Percentiles rank a stretch among this genome's conserved stretches.
phyloP scores from a whole-genome alignment of 2,329 filamentous ascomycete genomes.

The Phaeoacremonium minimum region DNA sequence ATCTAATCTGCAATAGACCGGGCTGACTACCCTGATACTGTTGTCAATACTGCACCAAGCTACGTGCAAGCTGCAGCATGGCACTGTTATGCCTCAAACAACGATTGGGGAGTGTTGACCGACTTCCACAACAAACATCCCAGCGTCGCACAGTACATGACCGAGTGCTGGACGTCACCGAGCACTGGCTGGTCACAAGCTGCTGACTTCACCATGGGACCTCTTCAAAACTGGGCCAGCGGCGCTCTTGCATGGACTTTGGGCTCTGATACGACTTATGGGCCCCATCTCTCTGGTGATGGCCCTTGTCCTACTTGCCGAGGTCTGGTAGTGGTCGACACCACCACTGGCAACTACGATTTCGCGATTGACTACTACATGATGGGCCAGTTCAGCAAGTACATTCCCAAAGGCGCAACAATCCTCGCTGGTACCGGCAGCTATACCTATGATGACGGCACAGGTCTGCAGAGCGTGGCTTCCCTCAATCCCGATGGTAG shows the following conservation, averaged over 20 bases:
- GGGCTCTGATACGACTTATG: constrained; percentile 35
- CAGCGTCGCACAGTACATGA: constrained; percentile 38
- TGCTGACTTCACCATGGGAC: constrained; percentile 41
- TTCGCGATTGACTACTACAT: constrained; percentile 48
- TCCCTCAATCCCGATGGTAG: constrained; percentile 40
- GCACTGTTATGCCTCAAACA: constrained; percentile 33
- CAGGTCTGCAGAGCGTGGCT: constrained; percentile 38
- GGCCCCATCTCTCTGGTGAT: constrained; percentile 33
- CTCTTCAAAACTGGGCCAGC: constrained; percentile 41
- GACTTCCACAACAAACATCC: constrained; percentile 35
- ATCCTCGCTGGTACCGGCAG: constrained; percentile 38
- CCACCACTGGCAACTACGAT: constrained; percentile 32
- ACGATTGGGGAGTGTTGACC: constrained; percentile 30
- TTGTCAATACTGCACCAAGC: constrained; percentile 23
- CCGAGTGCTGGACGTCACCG: constrained; percentile 38
- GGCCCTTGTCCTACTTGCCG: constrained; percentile 34
- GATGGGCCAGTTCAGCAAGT: constrained; percentile 46
- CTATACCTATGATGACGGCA: constrained; percentile 32
- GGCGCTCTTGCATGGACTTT: constrained; percentile 40
- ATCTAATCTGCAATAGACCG: neutral
- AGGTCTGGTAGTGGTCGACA: constrained; percentile 55
- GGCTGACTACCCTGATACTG: constrained; percentile 28
- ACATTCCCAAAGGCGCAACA: constrained; percentile 38
- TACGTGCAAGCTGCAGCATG: constrained; percentile 29
- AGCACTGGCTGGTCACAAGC: constrained; percentile 29